These are phyloP conservation scores for Cajanus cajan DNA, from an alignment of 306 rosid species.

Conservation along the genomic window DNA sequence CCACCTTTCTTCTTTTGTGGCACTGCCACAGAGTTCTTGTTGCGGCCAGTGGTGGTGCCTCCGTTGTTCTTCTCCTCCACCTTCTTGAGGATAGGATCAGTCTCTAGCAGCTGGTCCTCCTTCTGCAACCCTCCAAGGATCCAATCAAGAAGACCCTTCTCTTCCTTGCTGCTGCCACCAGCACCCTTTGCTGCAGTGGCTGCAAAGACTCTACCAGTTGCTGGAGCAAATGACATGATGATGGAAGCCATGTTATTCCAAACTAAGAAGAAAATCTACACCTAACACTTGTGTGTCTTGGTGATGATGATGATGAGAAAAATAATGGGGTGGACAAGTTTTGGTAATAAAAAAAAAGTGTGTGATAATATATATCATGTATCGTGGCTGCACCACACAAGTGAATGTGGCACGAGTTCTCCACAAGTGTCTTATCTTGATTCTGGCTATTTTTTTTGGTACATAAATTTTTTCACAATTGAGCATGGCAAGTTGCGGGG, in stretches of 20 bases:
- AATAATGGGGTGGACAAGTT: background rate
- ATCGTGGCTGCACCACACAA: constrained; percentile 23
- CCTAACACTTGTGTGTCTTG: background rate
- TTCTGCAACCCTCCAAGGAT: constrained; percentile 67
- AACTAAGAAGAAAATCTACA: background rate
- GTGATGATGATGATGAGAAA: too few species aligned
- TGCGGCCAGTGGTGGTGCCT: constrained; percentile 37
- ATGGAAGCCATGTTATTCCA: constrained; percentile 61
- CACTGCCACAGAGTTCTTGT: constrained; percentile 54
- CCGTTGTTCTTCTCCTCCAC: constrained; percentile 62
- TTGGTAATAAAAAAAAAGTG: background rate
- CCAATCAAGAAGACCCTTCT: constrained; percentile 72
- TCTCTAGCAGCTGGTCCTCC: constrained; percentile 72
- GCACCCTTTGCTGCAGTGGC: constrained; percentile 63
- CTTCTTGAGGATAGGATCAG: constrained; percentile 81
- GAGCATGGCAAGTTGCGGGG: constrained; percentile 21
- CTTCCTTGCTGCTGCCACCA: constrained; percentile 66
- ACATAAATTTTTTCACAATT: background rate
- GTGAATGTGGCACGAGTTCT: constrained; percentile 56
- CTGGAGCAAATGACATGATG: constrained; percentile 58
- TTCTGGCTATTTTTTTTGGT: constrained; percentile 11
- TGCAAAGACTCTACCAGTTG: constrained; percentile 51
- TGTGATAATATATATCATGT: constrained; percentile 34
- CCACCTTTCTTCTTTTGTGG: constrained; percentile 79
- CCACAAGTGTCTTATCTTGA: constrained; percentile 74